Evolutionary conservation across 371 early-diverging fungal genomes (phyloP).

Genomic region (Lichtheimia hyalospora): DNA sequence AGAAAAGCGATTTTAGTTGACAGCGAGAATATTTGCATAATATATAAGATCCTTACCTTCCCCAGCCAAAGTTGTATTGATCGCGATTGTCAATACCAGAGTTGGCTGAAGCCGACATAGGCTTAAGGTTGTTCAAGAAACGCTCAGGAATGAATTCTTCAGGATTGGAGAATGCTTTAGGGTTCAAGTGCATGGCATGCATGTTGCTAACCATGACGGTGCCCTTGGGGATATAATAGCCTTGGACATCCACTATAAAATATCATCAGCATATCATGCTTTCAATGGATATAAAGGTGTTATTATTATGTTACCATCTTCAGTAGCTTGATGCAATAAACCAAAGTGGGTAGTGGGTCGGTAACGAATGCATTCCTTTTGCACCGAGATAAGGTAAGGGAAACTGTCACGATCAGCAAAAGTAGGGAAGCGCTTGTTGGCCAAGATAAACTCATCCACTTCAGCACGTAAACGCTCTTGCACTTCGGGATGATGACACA

Average conservation of each 20-base stretch:
- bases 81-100: constrained; percentile 12
- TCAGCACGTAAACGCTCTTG: constrained; percentile 17
- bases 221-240: constrained; percentile 39
- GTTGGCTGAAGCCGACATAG: constrained; percentile 18
- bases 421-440: constrained; percentile 13
- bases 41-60: constrained; percentile 3
- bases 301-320: constrained; percentile 15
- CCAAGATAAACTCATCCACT: constrained; percentile 13
- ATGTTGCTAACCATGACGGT: constrained; percentile 23
- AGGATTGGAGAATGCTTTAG: constrained; percentile 8
- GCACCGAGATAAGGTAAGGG: constrained; percentile 19
- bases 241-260: constrained; percentile 17
- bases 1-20: neutral
- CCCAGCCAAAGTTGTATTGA: constrained; percentile 21
- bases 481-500: constrained; percentile 20
- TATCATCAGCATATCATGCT: neutral
- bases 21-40: neutral
- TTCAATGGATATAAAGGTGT: too few relatives aligned
- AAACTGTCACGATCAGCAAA: constrained; percentile 18
- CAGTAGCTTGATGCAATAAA: constrained; percentile 17
- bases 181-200: constrained; percentile 19
- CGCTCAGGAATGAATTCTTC: constrained; percentile 27
- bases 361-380: constrained; percentile 28
- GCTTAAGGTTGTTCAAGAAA: constrained; percentile 12
- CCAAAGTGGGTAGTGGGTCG: constrained; percentile 16